phyloP scores from a whole-genome alignment of 2,329 filamentous ascomycete genomes.

The Bisporella sp. region DNA sequence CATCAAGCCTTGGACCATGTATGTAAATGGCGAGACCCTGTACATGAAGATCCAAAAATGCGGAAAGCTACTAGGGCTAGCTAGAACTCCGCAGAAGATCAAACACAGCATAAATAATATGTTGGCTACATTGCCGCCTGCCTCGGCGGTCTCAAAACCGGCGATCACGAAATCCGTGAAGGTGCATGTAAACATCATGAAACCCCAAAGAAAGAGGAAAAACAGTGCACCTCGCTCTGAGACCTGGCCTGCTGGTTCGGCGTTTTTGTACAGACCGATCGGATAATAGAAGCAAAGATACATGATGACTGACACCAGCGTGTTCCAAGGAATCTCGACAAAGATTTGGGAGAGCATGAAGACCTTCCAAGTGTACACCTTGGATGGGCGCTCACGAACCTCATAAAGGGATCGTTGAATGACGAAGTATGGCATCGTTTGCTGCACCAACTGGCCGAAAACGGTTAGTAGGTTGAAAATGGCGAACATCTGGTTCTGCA shows the following conservation, averaged over 20 bases:
- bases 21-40: slow-evolving; percentile 71
- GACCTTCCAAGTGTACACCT: slow-evolving; percentile 67
- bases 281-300: slow-evolving; percentile 81
- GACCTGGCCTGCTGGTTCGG: slow-evolving; percentile 49
- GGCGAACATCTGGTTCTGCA: background rate
- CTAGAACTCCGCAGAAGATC: slow-evolving; percentile 66
- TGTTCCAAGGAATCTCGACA: slow-evolving; percentile 77
- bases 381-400: slow-evolving; percentile 64
- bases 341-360: slow-evolving; percentile 64
- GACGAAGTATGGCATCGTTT: slow-evolving; percentile 66
- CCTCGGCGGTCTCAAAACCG: slow-evolving; percentile 65
- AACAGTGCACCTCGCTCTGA: slow-evolving; percentile 66
- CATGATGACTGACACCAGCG: slow-evolving; percentile 62
- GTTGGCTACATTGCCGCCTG: slow-evolving; percentile 68
- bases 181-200: slow-evolving; percentile 72
- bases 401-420: slow-evolving; percentile 46
- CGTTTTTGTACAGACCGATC: slow-evolving; percentile 67
- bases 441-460: slow-evolving; percentile 64
- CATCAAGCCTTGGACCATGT: slow-evolving; percentile 66
- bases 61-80: slow-evolving; percentile 51
- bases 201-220: slow-evolving; percentile 67
- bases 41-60: slow-evolving; percentile 82
- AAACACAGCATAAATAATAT: slow-evolving; percentile 64
- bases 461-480: slow-evolving; percentile 33
- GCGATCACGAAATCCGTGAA: slow-evolving; percentile 74